These are phyloP conservation scores for Cladosporium colombiae DNA, from an alignment of 2,329 filamentous ascomycete genomes.

Conservation along the genomic window DNA sequence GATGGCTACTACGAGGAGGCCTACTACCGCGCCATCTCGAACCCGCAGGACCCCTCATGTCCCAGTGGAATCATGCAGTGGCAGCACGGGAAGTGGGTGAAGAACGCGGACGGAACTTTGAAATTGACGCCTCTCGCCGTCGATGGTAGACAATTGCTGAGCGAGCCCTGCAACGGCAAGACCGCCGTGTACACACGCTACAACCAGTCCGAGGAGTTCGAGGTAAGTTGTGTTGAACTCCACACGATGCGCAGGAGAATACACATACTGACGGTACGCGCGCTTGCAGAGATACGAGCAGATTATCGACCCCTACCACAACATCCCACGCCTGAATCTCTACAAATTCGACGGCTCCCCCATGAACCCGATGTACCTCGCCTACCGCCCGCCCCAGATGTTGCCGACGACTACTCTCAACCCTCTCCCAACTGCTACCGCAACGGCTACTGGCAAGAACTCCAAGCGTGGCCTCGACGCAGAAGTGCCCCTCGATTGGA, in stretches of 20 bases:
- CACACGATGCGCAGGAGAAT: background rate
- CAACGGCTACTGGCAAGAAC: slow-evolving; percentile 37
- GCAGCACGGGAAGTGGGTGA: slow-evolving; percentile 67
- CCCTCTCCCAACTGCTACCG: slow-evolving; percentile 56
- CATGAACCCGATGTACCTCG: slow-evolving; percentile 68
- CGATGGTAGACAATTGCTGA: slow-evolving; percentile 68
- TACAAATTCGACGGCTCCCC: slow-evolving; percentile 64
- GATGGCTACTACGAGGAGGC: slow-evolving; percentile 70
- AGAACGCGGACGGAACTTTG: slow-evolving; percentile 60
- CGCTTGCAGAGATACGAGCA: slow-evolving; percentile 45
- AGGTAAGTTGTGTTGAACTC: slow-evolving; percentile 48
- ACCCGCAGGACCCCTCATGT: slow-evolving; percentile 55
- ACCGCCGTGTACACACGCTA: slow-evolving; percentile 64
- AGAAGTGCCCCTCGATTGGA: slow-evolving; percentile 45
- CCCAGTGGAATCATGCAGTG: slow-evolving; percentile 44
- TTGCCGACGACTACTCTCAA: slow-evolving; percentile 68
- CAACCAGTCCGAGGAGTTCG: slow-evolving; percentile 63
- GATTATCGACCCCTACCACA: slow-evolving; percentile 61
- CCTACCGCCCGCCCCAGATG: slow-evolving; percentile 65
- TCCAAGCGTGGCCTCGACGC: slow-evolving; percentile 32
- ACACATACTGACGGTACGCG: background rate
- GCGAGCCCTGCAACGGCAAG: slow-evolving; percentile 62
- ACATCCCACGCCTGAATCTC: slow-evolving; percentile 64
- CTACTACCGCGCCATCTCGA: slow-evolving; percentile 68
- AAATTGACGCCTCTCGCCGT: slow-evolving; percentile 61